Evolutionary conservation across 2,329 filamentous ascomycete genomes (phyloP), one percentile per base, ranked within the genome.

Genomic region (Colletotrichum australisinense): DNA sequence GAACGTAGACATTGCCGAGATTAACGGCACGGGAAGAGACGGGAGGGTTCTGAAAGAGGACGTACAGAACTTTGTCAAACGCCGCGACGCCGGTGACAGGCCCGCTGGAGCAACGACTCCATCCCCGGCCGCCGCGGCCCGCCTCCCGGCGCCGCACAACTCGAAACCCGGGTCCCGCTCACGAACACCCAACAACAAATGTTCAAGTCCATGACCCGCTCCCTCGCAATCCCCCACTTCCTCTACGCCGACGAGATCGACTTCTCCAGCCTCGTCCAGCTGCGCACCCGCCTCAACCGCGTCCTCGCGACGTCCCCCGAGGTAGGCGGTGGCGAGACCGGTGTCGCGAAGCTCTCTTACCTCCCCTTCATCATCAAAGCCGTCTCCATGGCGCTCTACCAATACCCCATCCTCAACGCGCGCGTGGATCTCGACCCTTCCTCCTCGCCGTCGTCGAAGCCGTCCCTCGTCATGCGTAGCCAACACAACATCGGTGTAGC

Each of bases 131-230:
- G 19, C 73, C 55, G 14, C 74, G 49, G 60, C 78, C 74, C 76
- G 56, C 35, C 80, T 72, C 62, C 78, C 71, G 68, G 78, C 74
- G 69, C 78, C 55, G 77, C 82, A 58, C 93, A 94, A 81, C 85
- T 85, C 67, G 97, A 98, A 83, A 93, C 91, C 9, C 83, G 87
- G 2, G 87, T 93, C 38, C 86, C 90, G 70, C 86, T 99, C 74
- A 94, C 94, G 14, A 92, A 92, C 49, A 93, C 94, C 16, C 96
- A 98, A 84, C 88, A 90, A 49, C 93, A 95, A 80, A 99, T 99
- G 97, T 98, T 98, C 91, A 98, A 97, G 86, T 90, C 92, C 73
- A 99, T 99, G 97, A 98, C 96, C 16, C 92, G 92, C 72, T 98
- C 96, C 2, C 89, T 99, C 75, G 90, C 84, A 63, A 98, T 98